Evolutionary conservation across 1,284 basidiomycete genomes (phyloP).

Genomic region (Stygiomarasmius scandens): DNA sequence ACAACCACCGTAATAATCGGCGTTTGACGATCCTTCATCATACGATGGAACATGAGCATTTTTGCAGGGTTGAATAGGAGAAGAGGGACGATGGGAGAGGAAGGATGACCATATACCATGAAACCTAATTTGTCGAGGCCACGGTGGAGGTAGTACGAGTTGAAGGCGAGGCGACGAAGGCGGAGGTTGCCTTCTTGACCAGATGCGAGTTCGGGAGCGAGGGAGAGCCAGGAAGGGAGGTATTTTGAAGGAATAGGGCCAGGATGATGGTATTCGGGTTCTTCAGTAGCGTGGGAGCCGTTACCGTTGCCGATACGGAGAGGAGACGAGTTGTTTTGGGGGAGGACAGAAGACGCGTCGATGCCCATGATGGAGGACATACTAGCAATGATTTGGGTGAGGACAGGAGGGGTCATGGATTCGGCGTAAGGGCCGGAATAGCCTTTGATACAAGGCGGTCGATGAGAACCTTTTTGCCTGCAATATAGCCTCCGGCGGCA

Average conservation of each 20-base stretch:
- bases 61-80: conserved; percentile 94
- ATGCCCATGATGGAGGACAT: conserved; percentile 98
- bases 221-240: conserved; percentile 72
- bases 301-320: background rate
- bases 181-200: conserved; percentile 85
- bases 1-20: conserved; percentile 91
- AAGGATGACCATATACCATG: conserved; percentile 92
- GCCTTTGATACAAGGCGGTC: conserved; percentile 83
- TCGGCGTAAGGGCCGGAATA: conserved; percentile 91
- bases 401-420: conserved; percentile 87
- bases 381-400: conserved; percentile 89
- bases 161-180: conserved; percentile 91
- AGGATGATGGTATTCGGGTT: conserved; percentile 48
- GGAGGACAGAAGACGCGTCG: conserved; percentile 44
- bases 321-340: background rate
- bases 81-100: conserved; percentile 93
- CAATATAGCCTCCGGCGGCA: conserved; percentile 94
- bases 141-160: conserved; percentile 88
- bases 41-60: conserved; percentile 85
- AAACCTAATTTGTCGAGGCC: conserved; percentile 93
- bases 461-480: conserved; percentile 81
- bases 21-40: conserved; percentile 84
- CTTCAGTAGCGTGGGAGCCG: conserved; percentile 26
- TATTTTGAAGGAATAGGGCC: conserved; percentile 67
- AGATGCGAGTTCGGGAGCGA: conserved; percentile 72